Percentiles rank a stretch among this genome's conserved stretches.
These are phyloP conservation scores for Fusarium torreyae DNA, from an alignment of 2,329 filamentous ascomycete species.

Conservation along the genomic window DNA sequence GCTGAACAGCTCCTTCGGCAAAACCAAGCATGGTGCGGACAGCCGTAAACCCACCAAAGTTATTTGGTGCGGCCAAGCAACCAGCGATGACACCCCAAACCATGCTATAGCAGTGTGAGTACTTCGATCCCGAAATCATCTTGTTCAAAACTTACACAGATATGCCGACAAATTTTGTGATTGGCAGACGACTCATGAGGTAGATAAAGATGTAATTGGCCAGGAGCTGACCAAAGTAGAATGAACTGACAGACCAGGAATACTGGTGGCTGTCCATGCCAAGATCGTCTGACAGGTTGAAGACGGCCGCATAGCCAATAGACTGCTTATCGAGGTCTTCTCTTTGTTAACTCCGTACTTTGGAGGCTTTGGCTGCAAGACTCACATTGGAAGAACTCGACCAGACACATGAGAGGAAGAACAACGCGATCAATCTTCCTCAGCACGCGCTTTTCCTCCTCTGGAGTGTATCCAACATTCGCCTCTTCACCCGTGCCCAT, in stretches of 20 bases:
- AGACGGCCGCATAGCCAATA: conserved; percentile 4
- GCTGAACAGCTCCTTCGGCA: neutral
- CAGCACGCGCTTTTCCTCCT: conserved; percentile 1
- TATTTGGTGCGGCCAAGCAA: neutral
- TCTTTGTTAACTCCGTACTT: neutral
- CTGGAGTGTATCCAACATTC: neutral
- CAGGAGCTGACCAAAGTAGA: conserved; percentile 7
- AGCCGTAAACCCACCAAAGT: neutral
- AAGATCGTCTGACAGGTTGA: neutral
- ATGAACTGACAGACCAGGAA: conserved; percentile 6
- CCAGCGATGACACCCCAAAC: no score
- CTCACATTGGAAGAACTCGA: conserved; percentile 5
- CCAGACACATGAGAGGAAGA: conserved; percentile 6
- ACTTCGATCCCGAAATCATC: no score
- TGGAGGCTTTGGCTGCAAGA: neutral
- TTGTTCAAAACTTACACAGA: neutral
- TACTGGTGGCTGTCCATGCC: neutral
- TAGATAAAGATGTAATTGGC: conserved; percentile 5
- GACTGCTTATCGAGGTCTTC: conserved; percentile 10
- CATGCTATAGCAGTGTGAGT: no score
- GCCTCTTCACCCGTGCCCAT: neutral
- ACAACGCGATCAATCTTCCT: conserved; percentile 3
- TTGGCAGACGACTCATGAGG: conserved; percentile 8
- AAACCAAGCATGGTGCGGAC: conserved; percentile 5
- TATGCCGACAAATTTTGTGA: conserved; percentile 3